Evolutionary conservation across 2,329 filamentous ascomycete genomes (phyloP).

Genomic region (Pseudogymnoascus sp.): DNA sequence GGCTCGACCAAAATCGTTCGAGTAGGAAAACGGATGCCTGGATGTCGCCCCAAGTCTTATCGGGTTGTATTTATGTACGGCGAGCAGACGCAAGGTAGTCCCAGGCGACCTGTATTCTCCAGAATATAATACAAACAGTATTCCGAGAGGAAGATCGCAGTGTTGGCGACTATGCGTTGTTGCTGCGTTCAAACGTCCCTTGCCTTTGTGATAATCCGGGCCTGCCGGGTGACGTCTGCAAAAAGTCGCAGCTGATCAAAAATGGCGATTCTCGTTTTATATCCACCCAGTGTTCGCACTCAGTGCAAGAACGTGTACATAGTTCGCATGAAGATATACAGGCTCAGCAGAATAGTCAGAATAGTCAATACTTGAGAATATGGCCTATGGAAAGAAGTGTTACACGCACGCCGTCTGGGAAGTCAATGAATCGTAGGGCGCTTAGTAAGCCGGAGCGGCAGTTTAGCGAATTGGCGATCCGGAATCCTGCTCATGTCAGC

Average conservation of each 20-base stretch:
- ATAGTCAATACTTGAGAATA: background rate
- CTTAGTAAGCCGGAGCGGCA: background rate
- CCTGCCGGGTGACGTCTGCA: background rate
- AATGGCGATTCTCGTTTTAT: background rate
- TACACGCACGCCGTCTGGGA: background rate
- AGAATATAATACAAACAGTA: background rate
- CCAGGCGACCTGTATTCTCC: background rate
- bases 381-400: background rate
- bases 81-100: background rate
- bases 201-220: conserved; percentile 4
- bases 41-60: background rate
- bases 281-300: background rate
- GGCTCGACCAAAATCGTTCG: background rate
- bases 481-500: conserved; percentile 4
- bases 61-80: background rate
- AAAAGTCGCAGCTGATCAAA: conserved; percentile 3
- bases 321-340: conserved; percentile 11
- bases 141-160: background rate
- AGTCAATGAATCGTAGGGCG: background rate
- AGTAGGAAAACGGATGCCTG: background rate
- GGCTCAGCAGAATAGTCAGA: background rate
- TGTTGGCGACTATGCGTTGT: background rate
- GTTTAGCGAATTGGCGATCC: background rate
- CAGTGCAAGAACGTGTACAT: conserved; percentile 11
- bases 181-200: background rate